Conservation (phyloP, 164 flowering plant genomes). For the Sextonia rubra region DNA sequence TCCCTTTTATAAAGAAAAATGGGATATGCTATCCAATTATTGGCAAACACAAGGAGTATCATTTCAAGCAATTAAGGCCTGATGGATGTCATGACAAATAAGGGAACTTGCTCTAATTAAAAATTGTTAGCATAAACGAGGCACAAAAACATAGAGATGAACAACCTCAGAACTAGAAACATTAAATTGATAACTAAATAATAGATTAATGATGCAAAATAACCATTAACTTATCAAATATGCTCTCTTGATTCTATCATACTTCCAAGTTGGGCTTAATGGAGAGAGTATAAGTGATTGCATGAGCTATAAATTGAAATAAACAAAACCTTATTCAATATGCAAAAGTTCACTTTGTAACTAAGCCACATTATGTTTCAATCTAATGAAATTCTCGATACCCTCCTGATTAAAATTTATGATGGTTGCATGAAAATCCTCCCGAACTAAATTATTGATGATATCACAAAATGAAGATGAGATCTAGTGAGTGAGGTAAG, state of each 20-base stretch:
- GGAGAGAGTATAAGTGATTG: neutral
- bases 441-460: neutral
- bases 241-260: neutral
- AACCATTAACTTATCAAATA: neutral
- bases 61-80: neutral
- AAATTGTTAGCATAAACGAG: neutral
- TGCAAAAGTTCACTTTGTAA: slow-evolving; percentile 8
- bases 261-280: neutral
- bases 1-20: too few relatives aligned
- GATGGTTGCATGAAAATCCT: neutral
- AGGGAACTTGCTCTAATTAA: neutral
- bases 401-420: neutral
- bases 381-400: neutral
- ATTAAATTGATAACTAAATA: neutral
- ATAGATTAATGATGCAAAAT: neutral
- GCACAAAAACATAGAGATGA: neutral
- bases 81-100: neutral
- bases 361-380: slow-evolving; percentile 4
- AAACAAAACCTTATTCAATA: slow-evolving; percentile 6
- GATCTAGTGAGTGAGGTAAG: slow-evolving; percentile 54
- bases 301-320: slow-evolving; percentile 7
- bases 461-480: neutral
- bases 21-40: too few relatives aligned
- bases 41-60: neutral
- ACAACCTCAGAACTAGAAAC: neutral